Base-by-base conservation (phyloP, 2,329 filamentous ascomycete species). In the Mariannaea elegans region DNA sequence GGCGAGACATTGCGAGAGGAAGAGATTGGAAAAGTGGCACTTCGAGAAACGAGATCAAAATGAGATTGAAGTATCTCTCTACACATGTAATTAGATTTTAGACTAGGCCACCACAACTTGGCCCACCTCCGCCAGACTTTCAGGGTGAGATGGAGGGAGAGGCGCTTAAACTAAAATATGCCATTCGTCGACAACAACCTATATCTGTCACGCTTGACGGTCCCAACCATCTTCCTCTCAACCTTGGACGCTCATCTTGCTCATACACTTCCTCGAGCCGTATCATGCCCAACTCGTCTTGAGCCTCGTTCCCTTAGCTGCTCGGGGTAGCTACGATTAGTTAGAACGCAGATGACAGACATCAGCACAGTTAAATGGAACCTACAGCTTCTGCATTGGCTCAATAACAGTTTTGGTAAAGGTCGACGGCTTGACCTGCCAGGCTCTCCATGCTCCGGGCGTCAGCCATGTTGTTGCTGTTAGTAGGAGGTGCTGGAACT, bases 341-440 rank as follows among this genome's bases (percentile, higher is more conserved):
- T n/a, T n/a, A n/a, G n/a, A n/a, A n/a, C n/a, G n/a, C n/a, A n/a
- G n/a, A n/a, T n/a, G n/a, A n/a, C n/a, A n/a, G n/a, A n/a, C n/a
- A n/a, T n/a, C n/a, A n/a, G n/a, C n/a, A n/a, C n/a, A n/a, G n/a
- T n/a, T n/a, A n/a, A n/a, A n/a, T n/a, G n/a, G n/a, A 3, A 80
- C 89, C 75, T 78, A 94, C 90, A 97, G 81, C 75, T 86, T 89
- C 71, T 85, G 87, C 90, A 97, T 94, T 9, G 92, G 89, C 69
- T 82, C 81, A 57, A 96, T 90, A 48, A 96, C 93, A n/a, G 77
- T 72, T 72, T 80, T 76, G 13, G 81, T 84, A 61, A 86, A 85
- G 56, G 61, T 61, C 49, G 75, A 70, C 5, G 75, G 62, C 70
- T 75, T 68, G 41, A 75, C 73, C 70, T 78, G 76, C 76, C 76